A percentile compares a stretch with the other conserved stretches of the same genome.
phyloP scores from a whole-genome alignment of 2,329 filamentous ascomycete species.

The Cordyceps cicadae region DNA sequence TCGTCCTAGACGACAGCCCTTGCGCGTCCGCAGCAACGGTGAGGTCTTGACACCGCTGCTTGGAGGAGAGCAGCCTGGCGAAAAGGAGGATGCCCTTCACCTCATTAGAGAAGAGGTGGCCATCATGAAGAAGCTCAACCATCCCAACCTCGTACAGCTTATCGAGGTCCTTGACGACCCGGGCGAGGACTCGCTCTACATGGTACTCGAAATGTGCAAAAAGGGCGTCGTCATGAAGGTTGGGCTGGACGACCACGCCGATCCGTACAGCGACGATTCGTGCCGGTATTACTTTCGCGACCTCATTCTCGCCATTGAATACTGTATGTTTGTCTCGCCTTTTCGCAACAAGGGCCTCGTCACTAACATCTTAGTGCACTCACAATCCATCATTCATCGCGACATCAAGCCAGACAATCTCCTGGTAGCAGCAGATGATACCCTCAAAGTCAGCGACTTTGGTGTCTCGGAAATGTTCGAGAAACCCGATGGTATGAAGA shows the following conservation, averaged over 20 bases:
- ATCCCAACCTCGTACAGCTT: constrained; percentile 85
- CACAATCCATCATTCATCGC: constrained; percentile 87
- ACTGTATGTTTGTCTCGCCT: constrained; percentile 47
- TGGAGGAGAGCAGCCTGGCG: constrained; percentile 33
- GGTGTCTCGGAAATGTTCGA: constrained; percentile 99
- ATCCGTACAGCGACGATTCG: constrained; percentile 72
- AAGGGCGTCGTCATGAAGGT: constrained; percentile 97
- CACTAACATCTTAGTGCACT: constrained; percentile 56
- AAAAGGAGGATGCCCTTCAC: constrained; percentile 64
- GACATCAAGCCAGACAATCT: constrained; percentile 99
- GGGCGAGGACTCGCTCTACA: constrained; percentile 90
- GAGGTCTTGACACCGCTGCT: constrained; percentile 21
- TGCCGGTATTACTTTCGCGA: constrained; percentile 93
- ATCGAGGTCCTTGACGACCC: constrained; percentile 95
- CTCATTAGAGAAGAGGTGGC: constrained; percentile 94
- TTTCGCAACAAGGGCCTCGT: background rate
- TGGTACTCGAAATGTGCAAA: constrained; percentile 98
- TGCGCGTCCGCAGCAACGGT: constrained; percentile 19
- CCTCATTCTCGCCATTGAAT: constrained; percentile 89
- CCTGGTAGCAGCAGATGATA: constrained; percentile 77
- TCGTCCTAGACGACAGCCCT: constrained; percentile 29
- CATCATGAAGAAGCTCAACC: constrained; percentile 98
- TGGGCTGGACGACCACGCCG: constrained; percentile 71
- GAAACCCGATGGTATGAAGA: constrained; percentile 76
- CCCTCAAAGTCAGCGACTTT: constrained; percentile 97